Evolutionary conservation across 1,284 basidiomycete genomes (phyloP).

Genomic region (Boletus semigastroideus): DNA sequence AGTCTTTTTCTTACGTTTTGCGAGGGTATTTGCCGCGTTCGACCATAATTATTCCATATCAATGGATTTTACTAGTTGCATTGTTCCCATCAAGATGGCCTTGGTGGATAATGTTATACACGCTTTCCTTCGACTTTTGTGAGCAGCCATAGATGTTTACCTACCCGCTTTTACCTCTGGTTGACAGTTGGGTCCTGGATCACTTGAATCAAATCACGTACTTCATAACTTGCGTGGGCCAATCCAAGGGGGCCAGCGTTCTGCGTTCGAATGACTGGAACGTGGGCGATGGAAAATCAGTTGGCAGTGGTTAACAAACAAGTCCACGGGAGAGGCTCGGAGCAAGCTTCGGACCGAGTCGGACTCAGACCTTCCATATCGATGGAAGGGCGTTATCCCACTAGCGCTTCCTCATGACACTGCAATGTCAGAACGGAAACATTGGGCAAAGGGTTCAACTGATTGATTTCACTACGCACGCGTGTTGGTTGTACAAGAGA

Average conservation of each 20-base stretch:
- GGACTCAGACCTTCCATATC: no score
- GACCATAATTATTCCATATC: neutral
- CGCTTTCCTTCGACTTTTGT: neutral
- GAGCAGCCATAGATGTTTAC: neutral
- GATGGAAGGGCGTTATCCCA: no score
- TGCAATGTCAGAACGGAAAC: no score
- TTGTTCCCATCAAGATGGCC: constrained; percentile 37
- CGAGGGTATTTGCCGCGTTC: neutral
- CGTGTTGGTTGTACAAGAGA: no score
- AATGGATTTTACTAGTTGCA: constrained; percentile 27
- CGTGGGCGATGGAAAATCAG: no score
- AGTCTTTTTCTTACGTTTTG: neutral
- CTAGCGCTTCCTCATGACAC: no score
- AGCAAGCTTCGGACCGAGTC: no score
- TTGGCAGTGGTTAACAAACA: no score
- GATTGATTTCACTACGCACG: no score
- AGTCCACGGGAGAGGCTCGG: no score
- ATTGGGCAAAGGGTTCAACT: no score
- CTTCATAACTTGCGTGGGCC: neutral
- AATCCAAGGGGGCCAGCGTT: neutral
- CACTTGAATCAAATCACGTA: neutral
- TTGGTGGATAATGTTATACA: constrained; percentile 21
- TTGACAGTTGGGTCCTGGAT: neutral
- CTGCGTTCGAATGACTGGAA: neutral
- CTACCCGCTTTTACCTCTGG: no score